Conservation (phyloP, 257 asterid genomes). For the Coffea eugenioides region DNA sequence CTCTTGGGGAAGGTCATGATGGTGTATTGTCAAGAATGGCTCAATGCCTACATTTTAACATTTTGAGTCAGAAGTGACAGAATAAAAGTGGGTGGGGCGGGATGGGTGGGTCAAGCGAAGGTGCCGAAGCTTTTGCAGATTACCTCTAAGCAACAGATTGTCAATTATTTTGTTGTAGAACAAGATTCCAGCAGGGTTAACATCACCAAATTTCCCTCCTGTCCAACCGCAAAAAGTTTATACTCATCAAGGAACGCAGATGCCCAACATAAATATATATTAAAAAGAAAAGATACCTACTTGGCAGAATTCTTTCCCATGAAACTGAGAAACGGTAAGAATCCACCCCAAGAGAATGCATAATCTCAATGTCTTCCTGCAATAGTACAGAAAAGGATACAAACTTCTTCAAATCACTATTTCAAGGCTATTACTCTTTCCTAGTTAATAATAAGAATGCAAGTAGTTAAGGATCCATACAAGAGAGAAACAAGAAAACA, state of each 20-base stretch:
- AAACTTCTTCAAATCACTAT: neutral
- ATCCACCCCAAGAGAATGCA: constrained; percentile 58
- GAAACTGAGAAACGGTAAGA: constrained; percentile 80
- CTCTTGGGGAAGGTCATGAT: constrained; percentile 28
- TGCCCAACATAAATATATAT: too few species aligned
- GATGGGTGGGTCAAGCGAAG: neutral
- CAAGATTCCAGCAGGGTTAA: constrained; percentile 47
- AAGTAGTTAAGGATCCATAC: neutral
- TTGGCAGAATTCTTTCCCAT: constrained; percentile 79
- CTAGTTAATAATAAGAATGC: too few species aligned
- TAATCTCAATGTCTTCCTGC: constrained; percentile 74
- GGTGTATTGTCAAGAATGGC: constrained; percentile 40
- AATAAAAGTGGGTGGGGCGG: too few species aligned
- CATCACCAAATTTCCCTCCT: constrained; percentile 62
- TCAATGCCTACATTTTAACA: constrained; percentile 22
- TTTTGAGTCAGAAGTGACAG: neutral
- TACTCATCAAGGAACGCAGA: too few species aligned
- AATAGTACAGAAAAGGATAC: neutral
- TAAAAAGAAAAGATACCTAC: constrained; percentile 33
- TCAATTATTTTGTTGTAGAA: constrained; percentile 57
- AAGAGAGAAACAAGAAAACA: neutral
- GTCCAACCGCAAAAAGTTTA: neutral
- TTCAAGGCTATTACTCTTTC: neutral
- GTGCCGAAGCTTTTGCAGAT: neutral
- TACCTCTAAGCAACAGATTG: constrained; percentile 57